Evolutionary conservation across 176 grass and related monocot species (phyloP).

Genomic region (Rhynchospora breviuscula): DNA sequence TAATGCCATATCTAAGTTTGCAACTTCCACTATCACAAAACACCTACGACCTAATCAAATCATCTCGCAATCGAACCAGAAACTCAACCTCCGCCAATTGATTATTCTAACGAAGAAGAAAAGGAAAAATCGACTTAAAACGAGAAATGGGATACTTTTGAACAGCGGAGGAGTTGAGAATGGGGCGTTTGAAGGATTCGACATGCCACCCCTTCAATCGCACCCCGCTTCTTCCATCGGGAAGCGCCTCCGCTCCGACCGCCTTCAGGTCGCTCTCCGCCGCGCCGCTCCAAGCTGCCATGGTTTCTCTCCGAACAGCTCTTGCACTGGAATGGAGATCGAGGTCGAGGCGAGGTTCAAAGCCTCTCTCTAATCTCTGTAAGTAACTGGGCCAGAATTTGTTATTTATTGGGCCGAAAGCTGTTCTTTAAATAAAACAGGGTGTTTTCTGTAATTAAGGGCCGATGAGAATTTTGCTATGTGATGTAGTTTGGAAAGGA

Average conservation of each 20-base stretch:
- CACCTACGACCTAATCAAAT: too few species aligned
- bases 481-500: too few species aligned
- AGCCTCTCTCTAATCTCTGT: neutral
- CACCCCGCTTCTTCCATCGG: conserved; percentile 33
- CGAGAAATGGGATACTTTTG: conserved; percentile 34
- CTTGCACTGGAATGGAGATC: neutral
- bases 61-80: neutral
- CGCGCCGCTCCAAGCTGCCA: conserved; percentile 62
- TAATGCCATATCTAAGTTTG: neutral
- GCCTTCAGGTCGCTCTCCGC: conserved; percentile 60
- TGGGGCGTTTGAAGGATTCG: conserved; percentile 65
- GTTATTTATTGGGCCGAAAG: neutral
- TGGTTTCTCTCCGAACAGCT: neutral
- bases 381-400: neutral
- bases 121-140: neutral
- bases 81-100: neutral
- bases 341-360: neutral
- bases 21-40: neutral
- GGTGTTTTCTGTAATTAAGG: neutral
- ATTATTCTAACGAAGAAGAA: neutral
- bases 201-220: conserved; percentile 60
- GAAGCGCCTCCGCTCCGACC: conserved; percentile 52
- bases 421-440: neutral
- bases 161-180: conserved; percentile 60
- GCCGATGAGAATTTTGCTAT: neutral